Evolutionary conservation across 1,139 yeast genomes (phyloP), one percentile per base, ranked within the genome.

Genomic region (Kluyveromyces sp.): DNA sequence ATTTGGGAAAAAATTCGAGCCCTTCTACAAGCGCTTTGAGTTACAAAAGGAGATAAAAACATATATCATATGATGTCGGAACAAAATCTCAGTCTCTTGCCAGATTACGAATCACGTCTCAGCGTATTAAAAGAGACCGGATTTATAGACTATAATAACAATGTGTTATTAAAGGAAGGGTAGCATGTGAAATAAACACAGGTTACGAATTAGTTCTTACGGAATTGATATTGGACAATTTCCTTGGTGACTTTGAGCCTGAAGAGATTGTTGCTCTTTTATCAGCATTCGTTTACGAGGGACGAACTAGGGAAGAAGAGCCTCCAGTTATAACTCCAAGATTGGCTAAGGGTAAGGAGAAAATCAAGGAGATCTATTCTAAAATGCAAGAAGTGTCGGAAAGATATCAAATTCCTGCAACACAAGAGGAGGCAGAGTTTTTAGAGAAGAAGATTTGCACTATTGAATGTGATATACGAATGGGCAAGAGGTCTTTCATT

Each of bases 401-500:
- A 38, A 75, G 75, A 41, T 78, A 83, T 54, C 89, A 83, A 60
- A 88, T 92, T 7, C 70, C 81, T 15, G 68, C 89, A 53, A 87
- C 96, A 0, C 74, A 83, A 21, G 97, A 90, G 48, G 98, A 92
- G 59, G 84, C 83, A 45, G 88, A 84, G 52, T 90, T 89, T 57
- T 67, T 82, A 51, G 95, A 88, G 50, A 76, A 84, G 55, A 83
- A 88, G 98, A 55, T 92, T 92, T 67, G 96, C 94, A 0, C 73
- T 92, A 59, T 85, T 87, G 65, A 92, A 89, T 63, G 96, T 89
- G 8, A 96, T 92, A 3, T 88, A 92, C 63, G 97, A 92, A 66
- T 92, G 99, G 99, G 97, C 97, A 1, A 75, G 95, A 54, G 99
- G 98, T 2, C 75, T 89, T 74, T 76, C 94, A 1, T 92, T 92